Evolutionary conservation across 1,139 yeast species (phyloP), one percentile per base, ranked within the genome.

Genomic region (Pichia sp.): DNA sequence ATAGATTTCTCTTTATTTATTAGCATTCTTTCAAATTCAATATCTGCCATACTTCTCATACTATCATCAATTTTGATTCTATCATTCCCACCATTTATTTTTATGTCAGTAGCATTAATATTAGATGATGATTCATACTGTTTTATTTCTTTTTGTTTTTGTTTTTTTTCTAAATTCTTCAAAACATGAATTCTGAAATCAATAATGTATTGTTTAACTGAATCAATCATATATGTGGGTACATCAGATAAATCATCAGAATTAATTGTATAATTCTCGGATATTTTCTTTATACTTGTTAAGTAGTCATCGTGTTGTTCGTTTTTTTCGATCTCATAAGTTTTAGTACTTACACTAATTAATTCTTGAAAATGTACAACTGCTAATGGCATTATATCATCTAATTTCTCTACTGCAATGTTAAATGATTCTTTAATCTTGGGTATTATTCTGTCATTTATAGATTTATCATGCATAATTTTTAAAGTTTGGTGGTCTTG

Each of bases 111-210:
- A 2, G 32, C 40, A 48, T 11, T 18, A 20, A 39, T 20, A 40
- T 68, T 63, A 55, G 76, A 76, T 2, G 83, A 73, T 47, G 76
- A 73, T 42, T 66, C 68, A 46, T 80, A 68, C 56, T 82, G 90
- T 34, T 67, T 69, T 39, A 73, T 68, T 13, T 72, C 63, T 55
- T 80, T 82, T 45, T 72, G 74, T 40, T 83, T 70, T 47, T 78
- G 78, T 43, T 74, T 74, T 52, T 73, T 72, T 54, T 84, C 90
- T 32, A 78, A 67, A 39, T 50, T 49, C 35, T 73, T 73, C 47
- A 82, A 63, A 30, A 82, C 85, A 46, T 74, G 74, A 12, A 84
- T 71, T 57, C 92, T 67, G 60, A 84, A 84, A 53, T 74, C 77
- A 44, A 80, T 69, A 48, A 84, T 77, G 53, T 80, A 84, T 50